phyloP scores from a whole-genome alignment of 2,329 filamentous ascomycete genomes.

The Dryadomyces quercus-mongolicae region DNA sequence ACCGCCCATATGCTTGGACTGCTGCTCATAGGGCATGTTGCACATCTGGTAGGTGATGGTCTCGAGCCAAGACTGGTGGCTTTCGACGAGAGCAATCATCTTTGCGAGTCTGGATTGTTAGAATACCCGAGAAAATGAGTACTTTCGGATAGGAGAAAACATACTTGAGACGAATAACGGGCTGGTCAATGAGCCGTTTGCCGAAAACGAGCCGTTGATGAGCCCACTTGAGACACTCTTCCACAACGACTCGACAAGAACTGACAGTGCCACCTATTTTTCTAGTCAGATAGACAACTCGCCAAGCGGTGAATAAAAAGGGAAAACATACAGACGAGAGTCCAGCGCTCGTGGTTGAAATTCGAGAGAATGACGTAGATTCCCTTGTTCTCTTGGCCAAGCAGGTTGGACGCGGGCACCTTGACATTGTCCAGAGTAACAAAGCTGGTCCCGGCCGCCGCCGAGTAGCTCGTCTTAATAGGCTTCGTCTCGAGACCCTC shows the following conservation, averaged over 20 bases:
- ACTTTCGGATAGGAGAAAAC: conserved; percentile 11
- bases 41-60: conserved; percentile 80
- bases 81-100: conserved; percentile 73
- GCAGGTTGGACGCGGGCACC: conserved; percentile 64
- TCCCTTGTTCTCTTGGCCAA: conserved; percentile 76
- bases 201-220: conserved; percentile 78
- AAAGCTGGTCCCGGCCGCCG: conserved; percentile 65
- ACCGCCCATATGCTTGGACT: conserved; percentile 62
- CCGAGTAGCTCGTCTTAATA: conserved; percentile 74
- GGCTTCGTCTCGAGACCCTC: conserved; percentile 65
- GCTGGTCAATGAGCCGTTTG: conserved; percentile 72
- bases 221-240: conserved; percentile 80
- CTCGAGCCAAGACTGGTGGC: conserved; percentile 80
- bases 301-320: too few species aligned
- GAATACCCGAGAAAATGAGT: too few species aligned
- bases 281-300: too few species aligned
- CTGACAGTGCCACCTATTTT: conserved; percentile 43
- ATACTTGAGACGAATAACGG: conserved; percentile 70
- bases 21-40: conserved; percentile 68
- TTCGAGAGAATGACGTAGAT: conserved; percentile 76
- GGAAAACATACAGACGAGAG: conserved; percentile 49
- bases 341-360: conserved; percentile 81
- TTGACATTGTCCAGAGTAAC: conserved; percentile 80
- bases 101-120: conserved; percentile 75
- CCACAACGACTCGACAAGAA: conserved; percentile 55